Evolutionary conservation across 2,329 filamentous ascomycete species (phyloP), one percentile per base, ranked within the genome.

Genomic region (Alternaria brassicae): DNA sequence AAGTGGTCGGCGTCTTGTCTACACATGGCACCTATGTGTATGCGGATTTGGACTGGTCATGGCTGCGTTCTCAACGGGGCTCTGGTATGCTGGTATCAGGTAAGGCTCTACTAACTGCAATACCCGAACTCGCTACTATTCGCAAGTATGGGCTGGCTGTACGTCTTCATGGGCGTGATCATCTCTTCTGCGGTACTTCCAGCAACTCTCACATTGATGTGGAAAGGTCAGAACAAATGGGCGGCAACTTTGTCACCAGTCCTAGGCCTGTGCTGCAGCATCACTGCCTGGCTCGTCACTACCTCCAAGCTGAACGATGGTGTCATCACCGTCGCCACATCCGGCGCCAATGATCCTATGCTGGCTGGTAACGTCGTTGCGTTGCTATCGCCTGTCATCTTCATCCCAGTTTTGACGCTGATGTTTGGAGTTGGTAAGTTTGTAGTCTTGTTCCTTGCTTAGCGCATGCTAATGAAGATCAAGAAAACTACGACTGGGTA

Each of bases 81-180:
- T 95, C 0, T 71, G 70, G 65, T 72, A 77, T 32, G 73, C 70
- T 6, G 74, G 72, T 6, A 72, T 75, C 32, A 69, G 63, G 63
- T 61, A 54, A 63, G 52, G 25, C 25, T 27, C 6, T 5, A 17
- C 39, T 23, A 23, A 10, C 10, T 6, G 2, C 10, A 9, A 3
- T n/a, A 2, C n/a, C 7, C 4, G 32, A 34, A 6, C 5, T 34
- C 6, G 19, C 53, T 56, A 21, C 49, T 28, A 36, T 13, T 1
- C 23, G 17, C 3, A 54, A 69, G 68, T 49, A 95, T 96, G 91
- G 92, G 92, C 8, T 96, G 93, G 71, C 82, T 96, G 1, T 96
- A 95, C 72, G 81, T 96, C 1, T 86, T 96, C 73, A 96, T 97
- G 93, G 93, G 93, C 5, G 90, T 93, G 47, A 91, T 96, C 69